Evolutionary conservation across 495 filamentous ascomycete genomes (phyloP), one percentile per base, ranked within the genome.

Genomic region (Penicillium robsamsonii): DNA sequence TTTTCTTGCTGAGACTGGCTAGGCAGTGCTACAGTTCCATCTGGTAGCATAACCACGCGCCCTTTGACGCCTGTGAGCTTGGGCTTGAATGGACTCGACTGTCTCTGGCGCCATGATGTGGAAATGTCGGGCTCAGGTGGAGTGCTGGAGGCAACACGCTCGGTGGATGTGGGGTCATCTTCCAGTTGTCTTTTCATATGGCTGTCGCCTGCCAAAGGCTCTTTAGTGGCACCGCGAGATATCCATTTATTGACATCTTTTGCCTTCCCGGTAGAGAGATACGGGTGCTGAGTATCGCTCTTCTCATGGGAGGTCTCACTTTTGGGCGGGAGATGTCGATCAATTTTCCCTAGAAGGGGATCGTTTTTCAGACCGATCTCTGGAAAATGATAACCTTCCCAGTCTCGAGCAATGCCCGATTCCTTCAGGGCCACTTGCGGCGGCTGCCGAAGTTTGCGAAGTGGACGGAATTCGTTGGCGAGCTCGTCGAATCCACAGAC

Each of bases 381-480:
- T 30, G 51, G 58, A 31, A 68, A 70, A 5, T 40, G 59, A 24
- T 67, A 67, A 46, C 59, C 57, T 20, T 27, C 57, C 70, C 70
- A 73, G 5, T 67, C 31, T 29, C 56, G 18, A 55, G 55, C 18
- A 61, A 63, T 31, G 41, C 38, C 29, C 12, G 25, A 7, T 7
- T 52, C 13, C 1, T 35, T 53, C 17, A 9, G 13, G 0, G n/a
- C 0, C 17, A 53, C 18, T 18, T 45, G n/a, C 6, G 29, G 50
- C n/a, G 50, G 50, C 4, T 44, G n/a, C 5, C 50, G 50, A 53
- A 53, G 17, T 22, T 35, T 53, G 17, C 7, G 27, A 9, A 53
- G n/a, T 45, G 50, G 50, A 15, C 17, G 27, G n/a, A 20, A 44
- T 7, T 22, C 13, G 5, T 53, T 53, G 6, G 27, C 12, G 0